Evolutionary conservation across 2,329 filamentous ascomycete species (phyloP).

Genomic region (Pochonia chlamydosporia): DNA sequence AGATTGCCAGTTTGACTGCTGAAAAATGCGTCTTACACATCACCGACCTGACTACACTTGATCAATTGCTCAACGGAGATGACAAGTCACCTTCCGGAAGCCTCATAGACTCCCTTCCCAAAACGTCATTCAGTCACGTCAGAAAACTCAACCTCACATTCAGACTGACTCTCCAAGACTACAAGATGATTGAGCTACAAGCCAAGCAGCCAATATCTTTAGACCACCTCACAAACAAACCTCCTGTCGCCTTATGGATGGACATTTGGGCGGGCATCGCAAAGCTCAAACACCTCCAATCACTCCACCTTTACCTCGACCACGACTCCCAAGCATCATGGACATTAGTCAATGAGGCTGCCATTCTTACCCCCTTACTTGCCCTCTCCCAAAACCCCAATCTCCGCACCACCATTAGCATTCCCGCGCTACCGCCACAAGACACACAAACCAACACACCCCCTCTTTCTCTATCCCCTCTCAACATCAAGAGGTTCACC

Average conservation of each 20-base stretch:
- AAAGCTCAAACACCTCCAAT: conserved; percentile 1
- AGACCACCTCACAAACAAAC: background rate
- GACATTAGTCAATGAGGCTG: conserved; percentile 7
- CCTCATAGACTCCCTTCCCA: background rate
- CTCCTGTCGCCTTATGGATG: background rate
- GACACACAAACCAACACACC: background rate
- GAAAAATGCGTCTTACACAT: conserved; percentile 3
- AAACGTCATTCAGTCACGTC: background rate
- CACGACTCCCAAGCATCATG: conserved; percentile 9
- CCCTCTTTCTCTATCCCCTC: background rate
- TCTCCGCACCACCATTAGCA: background rate
- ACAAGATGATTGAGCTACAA: conserved; percentile 1
- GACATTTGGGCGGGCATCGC: conserved; percentile 3
- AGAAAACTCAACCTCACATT: conserved; percentile 3
- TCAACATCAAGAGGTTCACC: conserved; percentile 1
- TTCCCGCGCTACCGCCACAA: background rate
- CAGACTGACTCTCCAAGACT: background rate
- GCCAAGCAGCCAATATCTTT: background rate
- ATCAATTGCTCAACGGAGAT: background rate
- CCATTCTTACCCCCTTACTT: conserved; percentile 2
- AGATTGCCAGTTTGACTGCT: conserved; percentile 4
- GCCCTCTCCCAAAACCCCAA: background rate
- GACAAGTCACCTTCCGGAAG: background rate
- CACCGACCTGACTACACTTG: conserved; percentile 4
- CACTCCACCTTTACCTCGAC: conserved; percentile 5